Conservation (phyloP, 768 basidiomycete genomes). For the Amanita rubescens region DNA sequence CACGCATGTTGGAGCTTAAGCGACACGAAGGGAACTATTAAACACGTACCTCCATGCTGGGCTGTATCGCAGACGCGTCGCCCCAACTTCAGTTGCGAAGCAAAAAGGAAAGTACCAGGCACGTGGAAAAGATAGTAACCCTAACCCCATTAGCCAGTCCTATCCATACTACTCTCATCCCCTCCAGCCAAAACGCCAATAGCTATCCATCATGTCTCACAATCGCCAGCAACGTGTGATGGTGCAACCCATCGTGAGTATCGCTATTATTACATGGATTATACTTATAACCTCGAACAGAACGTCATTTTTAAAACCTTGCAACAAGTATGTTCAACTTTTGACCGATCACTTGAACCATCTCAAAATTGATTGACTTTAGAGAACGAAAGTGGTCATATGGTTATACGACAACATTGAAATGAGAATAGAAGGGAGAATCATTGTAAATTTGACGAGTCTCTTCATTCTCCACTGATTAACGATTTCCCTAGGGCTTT, state of each 20-base stretch:
- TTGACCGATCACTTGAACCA: neutral
- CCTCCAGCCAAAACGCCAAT: slow-evolving; percentile 7
- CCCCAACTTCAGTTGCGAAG: slow-evolving; percentile 8
- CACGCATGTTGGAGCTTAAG: neutral
- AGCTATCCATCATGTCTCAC: slow-evolving; percentile 54
- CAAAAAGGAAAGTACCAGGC: slow-evolving; percentile 3
- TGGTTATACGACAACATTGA: slow-evolving; percentile 98
- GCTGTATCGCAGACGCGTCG: slow-evolving; percentile 20
- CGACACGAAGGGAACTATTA: neutral
- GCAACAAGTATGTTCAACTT: slow-evolving; percentile 52
- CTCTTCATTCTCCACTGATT: slow-evolving; percentile 8
- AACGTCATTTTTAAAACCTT: slow-evolving; percentile 99
- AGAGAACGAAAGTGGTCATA: slow-evolving; percentile 82
- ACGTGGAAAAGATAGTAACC: slow-evolving; percentile 18
- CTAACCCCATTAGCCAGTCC: slow-evolving; percentile 18
- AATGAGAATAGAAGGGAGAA: slow-evolving; percentile 93
- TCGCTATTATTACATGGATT: slow-evolving; percentile 4
- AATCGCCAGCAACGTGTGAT: slow-evolving; percentile 93
- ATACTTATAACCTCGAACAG: slow-evolving; percentile 27
- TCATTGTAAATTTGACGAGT: slow-evolving; percentile 72
- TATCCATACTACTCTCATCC: slow-evolving; percentile 8
- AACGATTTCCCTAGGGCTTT: slow-evolving; percentile 61
- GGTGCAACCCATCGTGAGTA: slow-evolving; percentile 97
- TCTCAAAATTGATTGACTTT: slow-evolving; percentile 12
- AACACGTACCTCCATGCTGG: slow-evolving; percentile 21